Conservation (phyloP, 2,329 filamentous ascomycete genomes). For the Tothia fuscella region DNA sequence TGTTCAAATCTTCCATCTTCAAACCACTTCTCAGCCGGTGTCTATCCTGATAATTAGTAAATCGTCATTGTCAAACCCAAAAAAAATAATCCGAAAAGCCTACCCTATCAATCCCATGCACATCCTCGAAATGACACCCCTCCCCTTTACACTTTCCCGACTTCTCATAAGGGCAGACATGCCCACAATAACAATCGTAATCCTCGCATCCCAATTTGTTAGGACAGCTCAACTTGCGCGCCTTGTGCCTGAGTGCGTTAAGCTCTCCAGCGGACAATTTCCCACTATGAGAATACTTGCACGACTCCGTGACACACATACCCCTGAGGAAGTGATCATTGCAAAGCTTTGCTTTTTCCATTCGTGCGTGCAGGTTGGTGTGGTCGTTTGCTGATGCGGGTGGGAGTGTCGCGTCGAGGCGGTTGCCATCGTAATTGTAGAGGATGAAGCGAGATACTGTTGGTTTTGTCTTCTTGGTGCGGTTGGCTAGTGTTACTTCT, state of each 20-base stretch:
- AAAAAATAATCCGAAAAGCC: too few species aligned
- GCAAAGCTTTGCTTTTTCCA: conserved; percentile 24
- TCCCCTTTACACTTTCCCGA: neutral
- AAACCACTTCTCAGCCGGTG: too few species aligned
- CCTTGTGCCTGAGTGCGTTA: conserved; percentile 30
- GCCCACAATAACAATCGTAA: conserved; percentile 29
- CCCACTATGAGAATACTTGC: conserved; percentile 31
- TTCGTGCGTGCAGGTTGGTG: conserved; percentile 18
- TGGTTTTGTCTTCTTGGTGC: conserved; percentile 25
- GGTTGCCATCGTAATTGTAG: conserved; percentile 28
- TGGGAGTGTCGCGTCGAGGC: conserved; percentile 31
- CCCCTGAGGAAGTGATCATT: conserved; percentile 27
- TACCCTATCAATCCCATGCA: conserved; percentile 1
- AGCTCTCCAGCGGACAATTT: conserved; percentile 25
- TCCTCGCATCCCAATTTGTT: conserved; percentile 26
- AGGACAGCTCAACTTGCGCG: conserved; percentile 28
- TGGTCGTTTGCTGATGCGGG: conserved; percentile 21
- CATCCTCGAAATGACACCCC: neutral
- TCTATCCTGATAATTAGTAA: too few species aligned
- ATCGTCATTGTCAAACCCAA: too few species aligned
- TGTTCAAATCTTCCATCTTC: too few species aligned
- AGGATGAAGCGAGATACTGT: conserved; percentile 16
- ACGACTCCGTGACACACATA: conserved; percentile 28
- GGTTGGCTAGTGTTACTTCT: conserved; percentile 20
- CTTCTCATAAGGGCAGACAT: conserved; percentile 2